phyloP scores from a whole-genome alignment of 1,284 basidiomycete genomes.

The Trametes hirsuta region DNA sequence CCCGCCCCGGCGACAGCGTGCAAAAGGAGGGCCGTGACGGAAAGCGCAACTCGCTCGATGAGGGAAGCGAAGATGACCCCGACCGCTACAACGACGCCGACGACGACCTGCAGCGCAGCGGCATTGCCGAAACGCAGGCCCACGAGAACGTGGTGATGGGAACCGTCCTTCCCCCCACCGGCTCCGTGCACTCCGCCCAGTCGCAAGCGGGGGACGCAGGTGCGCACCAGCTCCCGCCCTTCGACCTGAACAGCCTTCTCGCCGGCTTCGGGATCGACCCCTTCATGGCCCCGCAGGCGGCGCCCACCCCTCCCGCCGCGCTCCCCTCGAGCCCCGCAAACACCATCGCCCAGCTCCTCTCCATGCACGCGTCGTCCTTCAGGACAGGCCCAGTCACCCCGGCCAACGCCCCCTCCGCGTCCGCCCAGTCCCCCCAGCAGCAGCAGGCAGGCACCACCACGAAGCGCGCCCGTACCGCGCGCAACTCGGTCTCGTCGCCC shows the following conservation, averaged over 20 bases:
- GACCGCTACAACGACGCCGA: slow-evolving; percentile 41
- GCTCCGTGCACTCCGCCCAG: slow-evolving; percentile 27
- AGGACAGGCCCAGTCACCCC: slow-evolving; percentile 12
- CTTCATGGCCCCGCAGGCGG: slow-evolving; percentile 40
- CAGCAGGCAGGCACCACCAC: slow-evolving; percentile 33
- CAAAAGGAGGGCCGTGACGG: slow-evolving; percentile 24
- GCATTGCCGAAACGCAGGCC: slow-evolving; percentile 53
- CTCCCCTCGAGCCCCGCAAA: slow-evolving; percentile 40
- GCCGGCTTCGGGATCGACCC: slow-evolving; percentile 67
- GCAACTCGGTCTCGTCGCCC: slow-evolving; percentile 44
- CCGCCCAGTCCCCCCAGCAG: slow-evolving; percentile 16
- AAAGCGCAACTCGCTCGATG: slow-evolving; percentile 25
- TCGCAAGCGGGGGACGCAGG: not conserved
- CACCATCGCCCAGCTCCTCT: slow-evolving; percentile 67
- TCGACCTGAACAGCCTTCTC: slow-evolving; percentile 62
- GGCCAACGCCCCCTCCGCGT: slow-evolving; percentile 21
- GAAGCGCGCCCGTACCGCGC: slow-evolving; percentile 61
- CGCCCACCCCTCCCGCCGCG: slow-evolving; percentile 34
- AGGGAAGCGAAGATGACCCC: slow-evolving; percentile 40
- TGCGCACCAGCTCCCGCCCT: slow-evolving; percentile 26
- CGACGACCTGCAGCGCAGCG: slow-evolving; percentile 50
- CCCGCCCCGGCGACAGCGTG: slow-evolving; percentile 19
- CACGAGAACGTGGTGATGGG: slow-evolving; percentile 63
- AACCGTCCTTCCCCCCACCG: slow-evolving; percentile 34
- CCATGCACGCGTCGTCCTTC: slow-evolving; percentile 50